A percentile compares a stretch with the other conserved stretches of the same genome.
Conservation (phyloP, 2,329 filamentous ascomycete genomes). For the Trichoderma afroharzianum region DNA sequence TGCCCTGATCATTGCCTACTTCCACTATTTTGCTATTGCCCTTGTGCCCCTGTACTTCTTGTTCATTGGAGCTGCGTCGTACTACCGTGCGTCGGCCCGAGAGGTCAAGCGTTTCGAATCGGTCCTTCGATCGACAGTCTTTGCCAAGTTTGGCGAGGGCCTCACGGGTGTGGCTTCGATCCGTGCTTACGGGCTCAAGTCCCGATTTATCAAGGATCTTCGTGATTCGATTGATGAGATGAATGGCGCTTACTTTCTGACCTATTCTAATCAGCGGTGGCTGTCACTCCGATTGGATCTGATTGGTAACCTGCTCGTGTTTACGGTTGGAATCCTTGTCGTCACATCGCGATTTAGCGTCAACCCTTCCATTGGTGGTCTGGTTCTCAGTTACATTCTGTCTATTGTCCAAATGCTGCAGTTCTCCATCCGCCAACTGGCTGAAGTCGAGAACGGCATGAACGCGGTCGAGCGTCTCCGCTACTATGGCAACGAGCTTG, state of each 20-base stretch:
- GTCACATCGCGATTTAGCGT: constrained; percentile 88
- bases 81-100: constrained; percentile 86
- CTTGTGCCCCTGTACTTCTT: constrained; percentile 64
- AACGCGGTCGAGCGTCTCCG: constrained; percentile 89
- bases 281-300: constrained; percentile 78
- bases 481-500: constrained; percentile 82
- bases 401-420: constrained; percentile 94
- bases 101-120: constrained; percentile 95
- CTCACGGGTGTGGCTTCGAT: constrained; percentile 81
- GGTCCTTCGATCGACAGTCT: constrained; percentile 80
- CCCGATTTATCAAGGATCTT: constrained; percentile 69
- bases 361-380: constrained; percentile 75
- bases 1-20: constrained; percentile 88
- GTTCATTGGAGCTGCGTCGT: constrained; percentile 78
- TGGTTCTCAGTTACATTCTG: constrained; percentile 91
- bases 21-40: constrained; percentile 75
- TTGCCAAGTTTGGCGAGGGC: constrained; percentile 87
- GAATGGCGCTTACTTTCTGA: constrained; percentile 91
- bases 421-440: constrained; percentile 88
- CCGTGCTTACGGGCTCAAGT: constrained; percentile 79
- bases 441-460: constrained; percentile 97
- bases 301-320: constrained; percentile 80
- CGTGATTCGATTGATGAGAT: constrained; percentile 78
- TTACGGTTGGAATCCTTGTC: constrained; percentile 83
- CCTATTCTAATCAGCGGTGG: constrained; percentile 95